Evolutionary conservation across 345 rosid genomes (phyloP), one percentile per base, ranked within the genome.

Genomic region (Raphanus sativus): DNA sequence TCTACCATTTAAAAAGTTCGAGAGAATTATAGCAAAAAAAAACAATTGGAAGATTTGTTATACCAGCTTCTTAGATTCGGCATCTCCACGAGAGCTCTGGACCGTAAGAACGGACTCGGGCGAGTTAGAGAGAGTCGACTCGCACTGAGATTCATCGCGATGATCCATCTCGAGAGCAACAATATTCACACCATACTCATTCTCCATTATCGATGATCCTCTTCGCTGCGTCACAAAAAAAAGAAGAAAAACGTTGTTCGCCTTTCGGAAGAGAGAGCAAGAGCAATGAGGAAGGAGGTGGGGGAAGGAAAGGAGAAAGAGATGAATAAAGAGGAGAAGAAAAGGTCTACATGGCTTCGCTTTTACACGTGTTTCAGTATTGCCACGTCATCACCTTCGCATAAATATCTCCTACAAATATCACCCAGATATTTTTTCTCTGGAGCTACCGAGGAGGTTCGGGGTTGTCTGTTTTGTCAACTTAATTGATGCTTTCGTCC

Each of bases 301-400:
- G 5, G 21, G 59, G 48, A 17, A 48, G 3, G 11, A 62, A 50
- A 4, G 0, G 58, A 40, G 48, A n/a, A 61, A 63, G 65, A 58
- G 26, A 17, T 0, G 13, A 16, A 1, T 11, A 56, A 58, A 33
- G 48, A 4, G 21, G 21, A 34, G 61, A 42, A n/a, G 34, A 70
- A 80, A 48, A 76, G 75, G 77, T 80, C 88, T 89, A 87, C 85
- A 80, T 87, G 86, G 89, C 86, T 68, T 71, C 89, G 74, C 89
- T 88, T 90, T 90, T 78, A 81, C 87, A 88, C 83, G 87, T 86
- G 89, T 74, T 80, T 52, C 5, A 7, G 4, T 25, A 3, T 0
- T 81, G 86, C 81, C 90, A 85, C 86, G 86, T 86, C 86, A 81
- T 17, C 80, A 6, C 0, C 0, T 6, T 9, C 9, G 78, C 30